These are phyloP conservation scores for Citrus hindsii DNA, from an alignment of 345 rosid species.

Conservation along the genomic window DNA sequence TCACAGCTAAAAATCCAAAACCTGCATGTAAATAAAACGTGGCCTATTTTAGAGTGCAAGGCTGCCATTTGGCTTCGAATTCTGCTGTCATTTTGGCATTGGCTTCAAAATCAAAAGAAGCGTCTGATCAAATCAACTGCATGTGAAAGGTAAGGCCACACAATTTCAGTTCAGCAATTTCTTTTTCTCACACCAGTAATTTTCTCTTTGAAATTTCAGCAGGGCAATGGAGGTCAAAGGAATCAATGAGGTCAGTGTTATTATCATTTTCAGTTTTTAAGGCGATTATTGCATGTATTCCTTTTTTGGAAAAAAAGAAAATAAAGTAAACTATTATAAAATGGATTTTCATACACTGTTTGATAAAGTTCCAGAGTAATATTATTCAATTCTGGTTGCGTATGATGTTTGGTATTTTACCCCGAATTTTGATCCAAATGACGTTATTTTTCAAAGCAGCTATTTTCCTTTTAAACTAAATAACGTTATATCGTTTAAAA, in stretches of 20 bases:
- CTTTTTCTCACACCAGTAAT: not conserved
- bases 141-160: not conserved
- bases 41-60: not conserved
- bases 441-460: too few relatives aligned
- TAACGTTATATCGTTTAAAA: too few relatives aligned
- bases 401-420: too few relatives aligned
- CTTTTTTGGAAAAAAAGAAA: too few relatives aligned
- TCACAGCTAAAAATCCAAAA: not conserved
- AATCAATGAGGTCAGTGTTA: not conserved
- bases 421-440: too few relatives aligned
- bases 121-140: not conserved
- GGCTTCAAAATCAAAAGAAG: not conserved
- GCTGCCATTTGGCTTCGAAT: not conserved
- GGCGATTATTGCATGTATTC: not conserved
- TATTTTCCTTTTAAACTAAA: too few relatives aligned
- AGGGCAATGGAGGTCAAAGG: not conserved
- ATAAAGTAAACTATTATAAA: too few relatives aligned
- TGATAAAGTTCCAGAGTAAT: too few relatives aligned
- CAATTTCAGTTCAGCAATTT: not conserved
- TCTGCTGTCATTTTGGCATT: not conserved
- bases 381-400: too few relatives aligned
- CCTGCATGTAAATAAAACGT: not conserved
- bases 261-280: not conserved
- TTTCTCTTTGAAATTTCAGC: not conserved
- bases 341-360: too few relatives aligned